A percentile compares a stretch with the other conserved stretches of the same genome.
Conservation (phyloP, 2,329 filamentous ascomycete species). For the Colletotrichum gigasporum region DNA sequence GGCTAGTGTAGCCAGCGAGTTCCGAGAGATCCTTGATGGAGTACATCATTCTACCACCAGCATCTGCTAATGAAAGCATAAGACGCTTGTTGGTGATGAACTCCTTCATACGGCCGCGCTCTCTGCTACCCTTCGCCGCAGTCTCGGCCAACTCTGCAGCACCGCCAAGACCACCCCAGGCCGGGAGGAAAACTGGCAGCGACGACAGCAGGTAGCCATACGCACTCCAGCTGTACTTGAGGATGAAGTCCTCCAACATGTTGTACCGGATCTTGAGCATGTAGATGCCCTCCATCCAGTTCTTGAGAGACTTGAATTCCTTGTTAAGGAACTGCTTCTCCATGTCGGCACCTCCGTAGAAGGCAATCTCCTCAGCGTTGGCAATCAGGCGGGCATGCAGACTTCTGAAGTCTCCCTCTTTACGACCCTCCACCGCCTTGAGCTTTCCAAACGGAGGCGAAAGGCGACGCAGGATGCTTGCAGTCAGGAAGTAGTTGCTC, state of each 20-base stretch:
- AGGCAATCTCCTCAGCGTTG: slow-evolving; percentile 97
- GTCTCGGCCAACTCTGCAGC: slow-evolving; percentile 70
- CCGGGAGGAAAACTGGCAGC: slow-evolving; percentile 91
- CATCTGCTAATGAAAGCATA: slow-evolving; percentile 96
- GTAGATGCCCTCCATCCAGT: slow-evolving; percentile 99
- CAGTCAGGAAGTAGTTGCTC: slow-evolving; percentile 94
- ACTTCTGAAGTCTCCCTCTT: slow-evolving; percentile 93
- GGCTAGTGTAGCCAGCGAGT: slow-evolving; percentile 92
- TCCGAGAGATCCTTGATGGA: slow-evolving; percentile 98
- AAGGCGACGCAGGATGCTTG: slow-evolving; percentile 85
- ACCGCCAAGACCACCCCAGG: slow-evolving; percentile 88
- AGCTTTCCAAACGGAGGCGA: slow-evolving; percentile 97
- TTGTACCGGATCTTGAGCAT: slow-evolving; percentile 98
- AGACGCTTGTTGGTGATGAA: slow-evolving; percentile 99
- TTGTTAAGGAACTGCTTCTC: slow-evolving; percentile 92
- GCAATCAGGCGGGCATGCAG: slow-evolving; percentile 92
- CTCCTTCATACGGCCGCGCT: slow-evolving; percentile 92
- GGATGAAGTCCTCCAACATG: slow-evolving; percentile 96
- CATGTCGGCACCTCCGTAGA: slow-evolving; percentile 95
- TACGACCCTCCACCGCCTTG: slow-evolving; percentile 93
- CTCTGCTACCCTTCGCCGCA: slow-evolving; percentile 65
- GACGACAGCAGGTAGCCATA: slow-evolving; percentile 96
- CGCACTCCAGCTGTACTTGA: slow-evolving; percentile 99
- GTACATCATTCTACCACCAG: slow-evolving; percentile 99
- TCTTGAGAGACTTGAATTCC: slow-evolving; percentile 91